Evolutionary conservation across 2,329 filamentous ascomycete genomes (phyloP).

Genomic region (Stachybotrys chlorohalonatus): DNA sequence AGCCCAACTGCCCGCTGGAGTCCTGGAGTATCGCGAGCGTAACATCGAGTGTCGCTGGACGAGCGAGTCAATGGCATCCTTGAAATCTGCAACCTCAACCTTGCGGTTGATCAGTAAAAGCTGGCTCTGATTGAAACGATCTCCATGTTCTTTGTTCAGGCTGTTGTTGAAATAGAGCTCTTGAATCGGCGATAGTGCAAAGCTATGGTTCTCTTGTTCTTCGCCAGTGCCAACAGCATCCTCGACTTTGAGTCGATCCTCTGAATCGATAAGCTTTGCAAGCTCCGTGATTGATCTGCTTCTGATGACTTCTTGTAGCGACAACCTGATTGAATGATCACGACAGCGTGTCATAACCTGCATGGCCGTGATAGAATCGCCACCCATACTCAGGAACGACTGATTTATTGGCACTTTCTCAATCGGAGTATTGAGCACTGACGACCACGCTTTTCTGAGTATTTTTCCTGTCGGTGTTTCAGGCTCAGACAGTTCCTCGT

Average conservation of each 20-base stretch:
- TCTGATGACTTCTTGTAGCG: constrained; percentile 22
- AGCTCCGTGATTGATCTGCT: constrained; percentile 18
- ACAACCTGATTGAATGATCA: constrained; percentile 16
- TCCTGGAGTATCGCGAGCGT: constrained; percentile 19
- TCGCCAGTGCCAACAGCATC: background rate
- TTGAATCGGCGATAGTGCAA: constrained; percentile 34
- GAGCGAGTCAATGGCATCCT: constrained; percentile 12
- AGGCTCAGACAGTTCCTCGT: background rate
- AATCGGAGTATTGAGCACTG: constrained; percentile 26
- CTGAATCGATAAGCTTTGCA: constrained; percentile 1
- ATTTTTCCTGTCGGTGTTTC: background rate
- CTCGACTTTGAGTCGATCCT: background rate
- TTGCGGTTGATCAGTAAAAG: constrained; percentile 19
- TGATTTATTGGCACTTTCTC: constrained; percentile 17
- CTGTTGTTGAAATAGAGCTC: constrained; percentile 29
- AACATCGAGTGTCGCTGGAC: constrained; percentile 25
- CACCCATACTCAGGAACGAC: constrained; percentile 30
- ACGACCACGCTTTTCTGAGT: constrained; percentile 25
- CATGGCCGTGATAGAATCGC: constrained; percentile 36
- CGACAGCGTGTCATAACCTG: constrained; percentile 28
- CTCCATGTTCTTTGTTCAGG: constrained; percentile 11
- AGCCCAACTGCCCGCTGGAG: constrained; percentile 5
- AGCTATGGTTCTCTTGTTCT: constrained; percentile 17
- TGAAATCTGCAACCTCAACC: constrained; percentile 7
- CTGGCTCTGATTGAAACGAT: constrained; percentile 36